Conservation (phyloP, 2,329 filamentous ascomycete species). For the Coniochaeta sp. region DNA sequence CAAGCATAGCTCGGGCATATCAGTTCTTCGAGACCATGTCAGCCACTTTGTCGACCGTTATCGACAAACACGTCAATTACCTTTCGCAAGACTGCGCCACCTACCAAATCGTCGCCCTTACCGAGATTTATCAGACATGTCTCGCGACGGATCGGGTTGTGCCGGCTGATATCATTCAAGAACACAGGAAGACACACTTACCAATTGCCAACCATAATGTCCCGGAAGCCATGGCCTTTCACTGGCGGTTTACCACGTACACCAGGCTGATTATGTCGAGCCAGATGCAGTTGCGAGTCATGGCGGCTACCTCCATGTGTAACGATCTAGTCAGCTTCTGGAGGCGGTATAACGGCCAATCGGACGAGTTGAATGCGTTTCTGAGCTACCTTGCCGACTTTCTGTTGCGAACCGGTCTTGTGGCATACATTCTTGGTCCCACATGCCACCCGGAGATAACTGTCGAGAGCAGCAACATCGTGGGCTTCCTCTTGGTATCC, state of each 20-base stretch:
- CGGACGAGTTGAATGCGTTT: constrained; percentile 27
- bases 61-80: constrained; percentile 49
- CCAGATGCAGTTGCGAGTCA: constrained; percentile 84
- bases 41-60: constrained; percentile 3
- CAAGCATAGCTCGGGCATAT: constrained; percentile 18
- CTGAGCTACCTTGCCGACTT: constrained; percentile 62
- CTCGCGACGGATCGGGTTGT: constrained; percentile 29
- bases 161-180: constrained; percentile 23
- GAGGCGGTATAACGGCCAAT: constrained; percentile 44
- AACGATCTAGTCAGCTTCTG: constrained; percentile 61
- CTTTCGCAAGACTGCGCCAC: constrained; percentile 38
- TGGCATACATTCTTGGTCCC: constrained; percentile 82
- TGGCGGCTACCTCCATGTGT: constrained; percentile 70
- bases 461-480: constrained; percentile 69
- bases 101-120: constrained; percentile 30
- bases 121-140: constrained; percentile 33
- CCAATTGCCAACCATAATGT: constrained; percentile 29
- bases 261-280: constrained; percentile 71
- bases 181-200: constrained; percentile 26
- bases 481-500: constrained; percentile 81
- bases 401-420: constrained; percentile 61
- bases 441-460: constrained; percentile 92
- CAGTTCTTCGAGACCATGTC: constrained; percentile 35
- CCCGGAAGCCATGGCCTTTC: constrained; percentile 44
- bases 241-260: constrained; percentile 65